Conservation (phyloP, 169 alveolate genomes). For the Perkinsus marinus region DNA sequence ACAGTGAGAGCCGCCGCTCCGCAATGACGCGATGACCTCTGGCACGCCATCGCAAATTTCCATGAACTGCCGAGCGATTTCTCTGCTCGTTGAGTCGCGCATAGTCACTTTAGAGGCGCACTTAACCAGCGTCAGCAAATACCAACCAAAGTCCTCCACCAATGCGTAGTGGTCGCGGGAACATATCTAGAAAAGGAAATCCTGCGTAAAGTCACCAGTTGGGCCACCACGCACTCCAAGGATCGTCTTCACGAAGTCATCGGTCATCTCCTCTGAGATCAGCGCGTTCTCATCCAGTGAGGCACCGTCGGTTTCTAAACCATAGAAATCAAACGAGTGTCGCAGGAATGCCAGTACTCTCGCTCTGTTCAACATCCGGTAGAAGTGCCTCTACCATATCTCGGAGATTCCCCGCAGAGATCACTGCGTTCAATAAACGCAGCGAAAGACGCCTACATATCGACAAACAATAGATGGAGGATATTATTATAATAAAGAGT, state of each 20-base stretch:
- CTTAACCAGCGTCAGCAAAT: constrained; percentile 15
- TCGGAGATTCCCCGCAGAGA: not conserved
- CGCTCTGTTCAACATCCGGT: not conserved
- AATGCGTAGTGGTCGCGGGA: constrained; percentile 7
- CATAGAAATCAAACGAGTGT: not conserved
- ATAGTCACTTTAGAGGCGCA: not conserved
- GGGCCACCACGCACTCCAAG: not conserved
- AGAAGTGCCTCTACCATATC: not conserved
- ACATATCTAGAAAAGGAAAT: not conserved
- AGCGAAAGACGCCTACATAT: not conserved
- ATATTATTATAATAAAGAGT: too few species aligned
- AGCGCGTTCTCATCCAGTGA: not conserved
- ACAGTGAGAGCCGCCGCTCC: too few species aligned
- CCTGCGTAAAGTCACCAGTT: not conserved
- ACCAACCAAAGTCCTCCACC: constrained; percentile 30
- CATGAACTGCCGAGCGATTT: constrained; percentile 12
- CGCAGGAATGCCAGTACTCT: not conserved
- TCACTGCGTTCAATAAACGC: not conserved
- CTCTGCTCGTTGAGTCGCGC: not conserved
- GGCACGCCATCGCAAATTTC: constrained; percentile 20
- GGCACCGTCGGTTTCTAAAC: not conserved
- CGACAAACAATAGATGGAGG: too few species aligned
- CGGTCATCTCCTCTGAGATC: not conserved
- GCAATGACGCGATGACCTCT: not conserved
- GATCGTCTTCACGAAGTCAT: not conserved